Conservation (phyloP, 345 rosid species). For the Brassica juncea region DNA sequence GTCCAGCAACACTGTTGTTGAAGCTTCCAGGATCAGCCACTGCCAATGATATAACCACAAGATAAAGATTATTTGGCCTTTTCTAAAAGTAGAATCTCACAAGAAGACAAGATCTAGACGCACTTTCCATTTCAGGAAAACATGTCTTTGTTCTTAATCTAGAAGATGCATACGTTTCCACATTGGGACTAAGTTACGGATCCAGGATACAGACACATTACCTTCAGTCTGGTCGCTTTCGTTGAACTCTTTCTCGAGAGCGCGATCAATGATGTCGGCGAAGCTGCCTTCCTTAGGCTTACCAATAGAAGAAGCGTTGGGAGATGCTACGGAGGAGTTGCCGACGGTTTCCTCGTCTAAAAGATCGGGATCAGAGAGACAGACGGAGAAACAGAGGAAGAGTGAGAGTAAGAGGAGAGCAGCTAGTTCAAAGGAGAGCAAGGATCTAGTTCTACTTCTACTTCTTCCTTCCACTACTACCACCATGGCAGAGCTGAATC, state of each 20-base stretch:
- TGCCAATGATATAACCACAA: slow-evolving; percentile 37
- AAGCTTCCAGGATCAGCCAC: slow-evolving; percentile 78
- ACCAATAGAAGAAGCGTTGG: slow-evolving; percentile 34
- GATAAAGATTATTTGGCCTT: not conserved
- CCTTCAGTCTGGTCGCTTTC: slow-evolving; percentile 82
- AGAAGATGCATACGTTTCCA: slow-evolving; percentile 14
- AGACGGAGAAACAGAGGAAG: slow-evolving; percentile 26
- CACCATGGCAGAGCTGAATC: slow-evolving; percentile 41
- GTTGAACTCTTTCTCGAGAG: slow-evolving; percentile 80
- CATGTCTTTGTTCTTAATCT: not conserved
- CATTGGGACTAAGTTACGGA: slow-evolving; percentile 12
- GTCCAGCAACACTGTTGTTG: slow-evolving; percentile 83
- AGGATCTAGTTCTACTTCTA: slow-evolving; percentile 8
- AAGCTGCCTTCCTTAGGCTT: slow-evolving; percentile 64
- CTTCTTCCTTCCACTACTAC: slow-evolving; percentile 31
- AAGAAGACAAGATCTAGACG: not conserved
- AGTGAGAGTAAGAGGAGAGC: slow-evolving; percentile 22
- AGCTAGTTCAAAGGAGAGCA: slow-evolving; percentile 11
- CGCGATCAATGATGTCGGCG: slow-evolving; percentile 85
- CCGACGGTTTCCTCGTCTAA: not conserved
- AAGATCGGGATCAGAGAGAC: slow-evolving; percentile 35
- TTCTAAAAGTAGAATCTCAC: slow-evolving; percentile 5
- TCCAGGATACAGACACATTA: slow-evolving; percentile 26
- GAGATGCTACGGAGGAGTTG: slow-evolving; percentile 32
- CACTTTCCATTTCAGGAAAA: slow-evolving; percentile 23